Conservation (phyloP, 345 rosid genomes). For the Turnera subulata region DNA sequence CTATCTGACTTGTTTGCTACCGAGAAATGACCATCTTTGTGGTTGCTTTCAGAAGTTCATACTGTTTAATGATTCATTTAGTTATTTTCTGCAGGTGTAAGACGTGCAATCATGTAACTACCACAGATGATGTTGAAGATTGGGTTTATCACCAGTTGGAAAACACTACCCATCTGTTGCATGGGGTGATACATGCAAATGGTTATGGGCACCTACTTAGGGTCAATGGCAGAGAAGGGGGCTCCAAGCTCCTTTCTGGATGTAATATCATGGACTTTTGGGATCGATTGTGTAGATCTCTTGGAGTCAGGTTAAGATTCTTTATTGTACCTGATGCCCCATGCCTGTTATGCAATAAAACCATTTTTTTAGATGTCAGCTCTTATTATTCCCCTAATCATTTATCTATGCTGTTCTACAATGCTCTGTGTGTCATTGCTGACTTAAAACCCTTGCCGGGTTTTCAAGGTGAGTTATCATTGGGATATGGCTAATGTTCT, state of each 20-base stretch:
- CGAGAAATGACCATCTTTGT: not conserved
- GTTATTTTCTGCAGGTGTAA: slow-evolving; percentile 37
- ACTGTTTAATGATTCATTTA: not conserved
- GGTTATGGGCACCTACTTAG: slow-evolving; percentile 72
- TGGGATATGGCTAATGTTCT: not conserved
- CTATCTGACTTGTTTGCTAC: not conserved
- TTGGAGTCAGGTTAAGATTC: slow-evolving; percentile 48
- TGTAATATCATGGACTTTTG: slow-evolving; percentile 63
- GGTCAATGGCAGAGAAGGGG: slow-evolving; percentile 73
- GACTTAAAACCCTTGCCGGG: not conserved
- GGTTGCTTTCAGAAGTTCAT: not conserved
- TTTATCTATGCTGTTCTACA: too few relatives aligned
- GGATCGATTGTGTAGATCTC: slow-evolving; percentile 60
- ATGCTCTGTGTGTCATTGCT: not conserved
- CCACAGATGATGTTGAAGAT: slow-evolving; percentile 49
- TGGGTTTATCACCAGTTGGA: slow-evolving; percentile 64
- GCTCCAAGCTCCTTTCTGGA: slow-evolving; percentile 61
- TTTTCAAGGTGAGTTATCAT: not conserved
- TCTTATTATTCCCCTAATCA: not conserved
- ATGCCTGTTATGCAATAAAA: not conserved
- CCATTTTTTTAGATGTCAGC: not conserved
- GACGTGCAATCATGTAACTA: slow-evolving; percentile 43
- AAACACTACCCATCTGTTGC: slow-evolving; percentile 61
- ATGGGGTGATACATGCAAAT: slow-evolving; percentile 59
- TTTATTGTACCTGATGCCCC: not conserved